Evolutionary conservation across 371 early-diverging fungal genomes (phyloP), one percentile per base, ranked within the genome.

Genomic region (Mortierella polycephala): DNA sequence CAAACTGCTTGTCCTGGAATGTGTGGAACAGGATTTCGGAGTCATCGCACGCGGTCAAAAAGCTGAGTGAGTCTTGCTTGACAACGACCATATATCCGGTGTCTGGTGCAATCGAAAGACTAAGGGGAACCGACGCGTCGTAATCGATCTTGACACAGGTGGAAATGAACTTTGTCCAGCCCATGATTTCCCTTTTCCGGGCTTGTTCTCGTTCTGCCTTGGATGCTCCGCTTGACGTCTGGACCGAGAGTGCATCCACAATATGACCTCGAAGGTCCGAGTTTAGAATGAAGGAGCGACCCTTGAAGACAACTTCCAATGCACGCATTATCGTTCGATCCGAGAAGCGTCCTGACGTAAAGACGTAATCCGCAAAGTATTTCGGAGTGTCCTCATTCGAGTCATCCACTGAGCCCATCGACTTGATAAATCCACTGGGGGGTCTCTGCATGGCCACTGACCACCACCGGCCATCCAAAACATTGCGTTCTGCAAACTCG

Each of bases 1-100:
- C 79, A 37, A 69, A 72, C 46, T 77, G 79, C 41, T 64, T 60
- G 67, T 77, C 79, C 52, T 64, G 55, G 60, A 77, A 77, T 1
- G 79, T 77, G 44, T 77, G 79, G 18, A 65, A 72, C 9, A 77
- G 51, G 5, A 77, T 69, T 51, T 77, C 79, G 1, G 79, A 77
- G 41, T 71, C 79, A 45, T 77, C 79, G 39, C 79, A 77, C 3
- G 72, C 79, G 11, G 69, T 67, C 47, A 77, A n/a, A 50, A 77
- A 77, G 56, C 79, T 77, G 21, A 77, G 50, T 0, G 73, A 57
- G n/a, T 72, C 69, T 41, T 77, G 72, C 49, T 77, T 77, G 47
- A 77, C 63, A 12, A 77, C 37, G 39, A 72, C 50, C 67, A 72
- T 65, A 41, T 72, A 72, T 20, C 79, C 79, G 8, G 72, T 72